phyloP scores from a whole-genome alignment of 257 asterid species.

The Petrea volubilis region DNA sequence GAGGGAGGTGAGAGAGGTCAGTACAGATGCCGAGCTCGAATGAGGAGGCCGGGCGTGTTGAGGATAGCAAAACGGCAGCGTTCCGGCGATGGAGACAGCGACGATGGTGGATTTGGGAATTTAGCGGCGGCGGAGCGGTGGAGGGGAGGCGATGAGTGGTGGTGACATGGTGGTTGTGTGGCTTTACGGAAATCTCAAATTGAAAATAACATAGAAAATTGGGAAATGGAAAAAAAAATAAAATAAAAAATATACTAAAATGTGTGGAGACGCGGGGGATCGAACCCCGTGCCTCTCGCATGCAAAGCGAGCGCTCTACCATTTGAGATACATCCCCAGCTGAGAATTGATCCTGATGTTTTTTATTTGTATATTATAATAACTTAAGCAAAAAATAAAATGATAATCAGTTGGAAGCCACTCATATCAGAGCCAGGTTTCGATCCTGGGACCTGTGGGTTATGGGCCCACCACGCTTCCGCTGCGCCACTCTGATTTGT shows the following conservation, averaged over 20 bases:
- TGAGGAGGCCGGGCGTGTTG: no score
- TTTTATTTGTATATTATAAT: background rate
- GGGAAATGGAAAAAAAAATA: no score
- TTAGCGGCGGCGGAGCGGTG: no score
- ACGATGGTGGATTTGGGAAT: no score
- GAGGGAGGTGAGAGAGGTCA: background rate
- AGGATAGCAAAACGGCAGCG: no score
- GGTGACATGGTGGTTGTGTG: no score
- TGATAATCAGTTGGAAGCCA: background rate
- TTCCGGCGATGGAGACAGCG: no score
- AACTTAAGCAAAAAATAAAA: background rate
- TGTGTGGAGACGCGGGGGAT: constrained; percentile 88
- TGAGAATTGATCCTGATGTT: background rate
- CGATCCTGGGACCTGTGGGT: constrained; percentile 99
- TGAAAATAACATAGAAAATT: no score
- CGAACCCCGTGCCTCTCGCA: constrained; percentile 99
- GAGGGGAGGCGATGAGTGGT: no score
- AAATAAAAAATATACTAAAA: no score
- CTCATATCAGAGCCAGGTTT: constrained; percentile 95
- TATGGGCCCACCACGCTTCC: constrained; percentile 99
- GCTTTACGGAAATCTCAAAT: no score
- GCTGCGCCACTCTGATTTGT: constrained; percentile 96
- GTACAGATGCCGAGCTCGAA: constrained; percentile 76
- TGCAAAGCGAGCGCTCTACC: constrained; percentile 99
- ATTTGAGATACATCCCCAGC: constrained; percentile 95